A percentile compares a stretch with the other conserved stretches of the same genome.
Conservation (phyloP, 2,329 filamentous ascomycete genomes). For the Talaromyces sp. region DNA sequence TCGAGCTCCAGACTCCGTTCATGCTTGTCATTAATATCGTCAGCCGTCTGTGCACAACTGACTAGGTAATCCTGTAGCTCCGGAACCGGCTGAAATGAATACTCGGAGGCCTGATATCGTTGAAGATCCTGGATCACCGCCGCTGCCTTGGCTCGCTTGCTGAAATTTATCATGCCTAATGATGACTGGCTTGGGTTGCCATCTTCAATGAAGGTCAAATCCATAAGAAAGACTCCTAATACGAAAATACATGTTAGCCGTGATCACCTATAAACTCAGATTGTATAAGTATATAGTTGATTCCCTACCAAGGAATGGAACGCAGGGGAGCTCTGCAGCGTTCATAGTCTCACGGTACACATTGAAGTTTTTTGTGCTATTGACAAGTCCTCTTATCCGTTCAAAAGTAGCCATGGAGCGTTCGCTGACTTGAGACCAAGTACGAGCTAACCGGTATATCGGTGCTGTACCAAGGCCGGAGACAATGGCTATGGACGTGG, state of each 20-base stretch:
- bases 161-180: conserved; percentile 75
- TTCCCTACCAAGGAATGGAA: not conserved
- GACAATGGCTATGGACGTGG: conserved; percentile 89
- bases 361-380: not conserved
- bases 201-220: conserved; percentile 94
- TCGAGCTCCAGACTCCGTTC: conserved; percentile 87
- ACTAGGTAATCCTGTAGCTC: not conserved
- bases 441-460: conserved; percentile 82
- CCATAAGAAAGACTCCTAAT: conserved; percentile 83
- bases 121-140: not conserved
- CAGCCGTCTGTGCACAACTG: conserved; percentile 69
- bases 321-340: not conserved
- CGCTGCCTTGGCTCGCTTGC: not conserved
- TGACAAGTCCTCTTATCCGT: conserved; percentile 80
- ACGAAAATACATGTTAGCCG: conserved; percentile 91
- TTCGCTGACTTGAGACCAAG: conserved; percentile 85
- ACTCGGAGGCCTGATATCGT: not conserved
- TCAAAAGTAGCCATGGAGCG: conserved; percentile 72
- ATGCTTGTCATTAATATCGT: conserved; percentile 96
- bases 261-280: conserved; percentile 35
- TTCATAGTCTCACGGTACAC: not conserved
- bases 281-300: no score
- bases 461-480: conserved; percentile 87
- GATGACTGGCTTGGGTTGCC: conserved; percentile 91
- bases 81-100: not conserved